Evolutionary conservation across 2,329 filamentous ascomycete species (phyloP), one percentile per base, ranked within the genome.

Genomic region (Ophiobolus disseminans): DNA sequence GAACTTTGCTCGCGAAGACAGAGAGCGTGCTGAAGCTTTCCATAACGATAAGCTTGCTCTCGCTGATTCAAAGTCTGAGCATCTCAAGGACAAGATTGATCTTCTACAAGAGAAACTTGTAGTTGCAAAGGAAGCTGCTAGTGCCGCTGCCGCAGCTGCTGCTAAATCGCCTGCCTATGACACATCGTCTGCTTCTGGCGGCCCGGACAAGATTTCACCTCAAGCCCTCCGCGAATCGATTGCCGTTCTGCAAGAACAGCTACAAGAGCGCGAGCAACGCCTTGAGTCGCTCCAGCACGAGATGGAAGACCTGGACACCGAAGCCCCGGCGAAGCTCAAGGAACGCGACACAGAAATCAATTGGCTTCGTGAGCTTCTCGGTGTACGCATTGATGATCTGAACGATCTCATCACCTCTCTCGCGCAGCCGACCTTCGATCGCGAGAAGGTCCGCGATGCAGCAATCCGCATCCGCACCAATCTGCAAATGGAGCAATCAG

Each of bases 401-500:
- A 88, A 93, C 60, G 94, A 99, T 69, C 90, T 99, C 52, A 93
- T 97, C 68, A 82, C 82, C 40, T 86, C 89, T 5, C 80, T 97
- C 21, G 87, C 88, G 2, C 81, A 86, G 54, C 87, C 91, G 4
- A 78, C 81, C 20, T 94, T 90, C 69, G 87, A 97, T 71, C 84
- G 85, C 48, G 85, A 91, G 54, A 82, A 84, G 5, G 89, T 97
- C 56, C 90, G 89, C 63, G 92, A 97, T 69, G 91, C 92, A 5
- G 90, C 91, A 26, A 97, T 97, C 62, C 88, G 94, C 43, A 86
- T 99, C 52, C 90, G 91, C 70, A 90, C 94, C 11, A 97, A 96
- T 66, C 80, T 99, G 26, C 91, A 97, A 70, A 99, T 99, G 94
- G 93, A 99, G 73, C 90, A 95, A 69, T 91, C 96, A 70, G 92